These are phyloP conservation scores for Flaveria linearis DNA, from an alignment of 129 eudicot species.

Conservation along the genomic window DNA sequence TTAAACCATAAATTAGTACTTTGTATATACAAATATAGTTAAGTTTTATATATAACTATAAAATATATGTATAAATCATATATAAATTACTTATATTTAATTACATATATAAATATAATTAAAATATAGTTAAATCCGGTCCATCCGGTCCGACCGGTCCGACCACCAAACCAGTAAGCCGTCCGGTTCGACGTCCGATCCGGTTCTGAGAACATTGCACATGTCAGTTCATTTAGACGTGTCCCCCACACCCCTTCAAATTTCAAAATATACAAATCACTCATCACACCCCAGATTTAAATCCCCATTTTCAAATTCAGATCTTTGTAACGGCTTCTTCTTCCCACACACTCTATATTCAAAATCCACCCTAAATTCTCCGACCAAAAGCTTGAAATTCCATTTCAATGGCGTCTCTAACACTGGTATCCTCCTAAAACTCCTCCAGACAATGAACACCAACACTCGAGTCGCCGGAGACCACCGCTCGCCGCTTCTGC, in stretches of 20 bases:
- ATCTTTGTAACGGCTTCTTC: conserved; percentile 41
- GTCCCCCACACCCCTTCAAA: conserved; percentile 18
- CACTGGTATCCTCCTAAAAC: conserved; percentile 82
- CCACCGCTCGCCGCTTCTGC: conserved; percentile 92
- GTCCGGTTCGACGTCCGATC: too few relatives aligned
- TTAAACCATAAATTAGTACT: too few relatives aligned
- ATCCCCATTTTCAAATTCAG: conserved; percentile 28
- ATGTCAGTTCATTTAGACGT: background rate
- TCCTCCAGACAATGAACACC: conserved; percentile 79
- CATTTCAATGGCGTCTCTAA: conserved; percentile 72
- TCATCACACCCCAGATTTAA: conserved; percentile 5
- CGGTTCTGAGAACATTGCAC: too few relatives aligned
- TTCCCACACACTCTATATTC: background rate
- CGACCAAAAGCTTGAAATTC: background rate
- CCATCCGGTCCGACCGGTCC: too few relatives aligned
- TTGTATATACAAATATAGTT: too few relatives aligned
- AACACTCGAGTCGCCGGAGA: conserved; percentile 69
- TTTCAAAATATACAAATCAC: conserved; percentile 12
- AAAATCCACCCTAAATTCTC: conserved; percentile 21
- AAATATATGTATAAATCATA: too few relatives aligned
- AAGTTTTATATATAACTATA: too few relatives aligned
- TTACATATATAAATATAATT: too few relatives aligned
- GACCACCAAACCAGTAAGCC: too few relatives aligned
- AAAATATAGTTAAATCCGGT: too few relatives aligned
- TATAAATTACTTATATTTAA: too few relatives aligned